These are phyloP conservation scores for Lachnellula cervina DNA, from an alignment of 2,329 filamentous ascomycete genomes.

Conservation along the genomic window DNA sequence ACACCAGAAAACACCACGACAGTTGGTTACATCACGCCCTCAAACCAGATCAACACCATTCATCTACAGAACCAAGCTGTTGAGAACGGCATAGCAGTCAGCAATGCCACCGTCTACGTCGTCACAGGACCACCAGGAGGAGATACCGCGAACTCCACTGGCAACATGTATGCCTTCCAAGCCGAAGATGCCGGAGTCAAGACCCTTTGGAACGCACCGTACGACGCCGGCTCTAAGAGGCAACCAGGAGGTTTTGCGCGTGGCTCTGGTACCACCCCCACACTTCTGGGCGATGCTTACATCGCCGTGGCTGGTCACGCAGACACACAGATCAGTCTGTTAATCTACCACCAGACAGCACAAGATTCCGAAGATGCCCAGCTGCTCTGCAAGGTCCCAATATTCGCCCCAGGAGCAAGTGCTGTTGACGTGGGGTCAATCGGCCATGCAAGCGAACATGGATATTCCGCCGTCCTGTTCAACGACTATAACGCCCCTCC, in stretches of 20 bases:
- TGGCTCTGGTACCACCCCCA: constrained; percentile 1
- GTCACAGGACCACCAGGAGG: constrained; percentile 10
- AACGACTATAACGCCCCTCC: background rate
- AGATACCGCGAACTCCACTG: constrained; percentile 1
- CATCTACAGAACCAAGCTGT: constrained; percentile 10
- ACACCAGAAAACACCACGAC: background rate
- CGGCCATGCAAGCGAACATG: background rate
- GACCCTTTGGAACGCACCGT: background rate
- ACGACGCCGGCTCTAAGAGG: background rate
- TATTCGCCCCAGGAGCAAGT: background rate
- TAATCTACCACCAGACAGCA: background rate
- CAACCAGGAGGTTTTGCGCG: constrained; percentile 1
- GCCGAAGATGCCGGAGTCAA: background rate
- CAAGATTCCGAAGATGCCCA: background rate
- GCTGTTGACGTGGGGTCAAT: background rate
- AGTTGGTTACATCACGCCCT: background rate
- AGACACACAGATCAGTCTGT: background rate
- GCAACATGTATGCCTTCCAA: constrained; percentile 7
- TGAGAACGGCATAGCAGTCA: constrained; percentile 18
- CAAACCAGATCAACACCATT: background rate
- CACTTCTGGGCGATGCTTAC: background rate
- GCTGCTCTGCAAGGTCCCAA: background rate
- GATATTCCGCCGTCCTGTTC: background rate
- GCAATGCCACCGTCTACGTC: constrained; percentile 11
- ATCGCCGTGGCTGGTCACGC: background rate